These are phyloP conservation scores for Trichoderma atrobrunneum DNA, from an alignment of 2,329 filamentous ascomycete genomes.

Conservation along the genomic window DNA sequence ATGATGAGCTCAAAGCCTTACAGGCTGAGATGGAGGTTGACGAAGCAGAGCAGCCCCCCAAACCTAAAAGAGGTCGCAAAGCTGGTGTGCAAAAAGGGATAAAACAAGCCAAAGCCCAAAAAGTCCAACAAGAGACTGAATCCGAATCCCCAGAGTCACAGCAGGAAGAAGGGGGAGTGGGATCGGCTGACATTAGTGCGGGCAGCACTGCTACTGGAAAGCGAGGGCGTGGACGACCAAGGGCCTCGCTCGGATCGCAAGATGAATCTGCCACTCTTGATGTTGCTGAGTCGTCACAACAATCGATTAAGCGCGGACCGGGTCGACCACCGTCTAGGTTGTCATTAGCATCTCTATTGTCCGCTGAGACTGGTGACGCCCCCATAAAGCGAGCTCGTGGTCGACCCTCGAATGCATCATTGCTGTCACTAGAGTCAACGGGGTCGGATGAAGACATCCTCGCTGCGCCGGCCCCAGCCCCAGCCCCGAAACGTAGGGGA, in stretches of 20 bases:
- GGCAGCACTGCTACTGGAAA: constrained; percentile 25
- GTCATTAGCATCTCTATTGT: constrained; percentile 7
- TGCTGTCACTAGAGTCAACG: constrained; percentile 25
- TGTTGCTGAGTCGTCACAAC: neutral
- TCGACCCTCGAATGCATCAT: constrained; percentile 32
- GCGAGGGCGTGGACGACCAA: constrained; percentile 33
- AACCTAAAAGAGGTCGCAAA: constrained; percentile 56
- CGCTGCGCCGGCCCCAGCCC: neutral
- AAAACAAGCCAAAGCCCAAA: constrained; percentile 49
- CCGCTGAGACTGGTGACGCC: constrained; percentile 7
- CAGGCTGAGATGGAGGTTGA: constrained; percentile 49
- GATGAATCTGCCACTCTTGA: constrained; percentile 20
- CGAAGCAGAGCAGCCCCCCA: constrained; percentile 36
- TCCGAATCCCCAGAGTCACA: constrained; percentile 4
- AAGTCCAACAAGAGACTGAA: constrained; percentile 34
- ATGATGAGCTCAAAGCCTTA: constrained; percentile 50
- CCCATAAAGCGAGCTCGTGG: constrained; percentile 32
- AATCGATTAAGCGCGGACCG: constrained; percentile 12
- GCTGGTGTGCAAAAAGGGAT: constrained; percentile 50
- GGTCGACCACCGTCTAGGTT: constrained; percentile 23
- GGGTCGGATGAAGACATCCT: neutral
- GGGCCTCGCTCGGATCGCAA: constrained; percentile 30
- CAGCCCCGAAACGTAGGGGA: constrained; percentile 6
- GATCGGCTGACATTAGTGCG: constrained; percentile 14
- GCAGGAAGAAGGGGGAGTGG: constrained; percentile 7